Evolutionary conservation across 345 rosid species (phyloP), one percentile per base, ranked within the genome.

Genomic region (Citrus hindsii): DNA sequence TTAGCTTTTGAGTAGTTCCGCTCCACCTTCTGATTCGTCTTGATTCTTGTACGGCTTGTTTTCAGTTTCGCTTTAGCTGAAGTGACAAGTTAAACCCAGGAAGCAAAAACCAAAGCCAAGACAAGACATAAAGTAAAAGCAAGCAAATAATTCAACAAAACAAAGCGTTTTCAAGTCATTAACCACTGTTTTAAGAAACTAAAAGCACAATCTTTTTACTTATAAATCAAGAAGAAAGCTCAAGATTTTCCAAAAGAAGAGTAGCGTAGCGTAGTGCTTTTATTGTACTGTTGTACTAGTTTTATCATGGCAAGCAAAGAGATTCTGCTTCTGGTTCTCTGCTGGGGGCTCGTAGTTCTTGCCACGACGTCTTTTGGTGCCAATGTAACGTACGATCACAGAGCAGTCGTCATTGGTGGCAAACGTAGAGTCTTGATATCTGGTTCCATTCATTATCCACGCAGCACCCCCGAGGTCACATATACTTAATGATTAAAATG

Each of bases 391-490:
- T 95, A 95, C 81, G 98, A 95, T 81, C 90, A 88, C 75, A 80
- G 96, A 33, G 92, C 99, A 25, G 32, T 95, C 76, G 84, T 93
- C 73, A 85, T 95, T 79, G 93, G 86, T 71, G 99, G 99, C 24
- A 89, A 90, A 69, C 85, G 96, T 67, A 85, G 90, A 65, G 84
- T 95, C 76, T 81, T 95, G 75, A 73, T 93, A 78, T 93, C 99
- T 59, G 99, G 99, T 33, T 91, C 99, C 75, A 93, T 95, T 84
- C 99, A 95, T 82, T 95, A 95, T 79, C 99, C 99, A 27, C 94
- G 99, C 48, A 95, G 99, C 76, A 90, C 97, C 48, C 94, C 96
- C 2, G 95, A 95, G 87, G 99, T 95, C 60, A 25, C 7, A 10
- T 9, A 13, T 46, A 3, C 18, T 46, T 46, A 46, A 46, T 3